phyloP scores from a whole-genome alignment of 2,329 filamentous ascomycete species.

The Thielaviopsis ethacetica region DNA sequence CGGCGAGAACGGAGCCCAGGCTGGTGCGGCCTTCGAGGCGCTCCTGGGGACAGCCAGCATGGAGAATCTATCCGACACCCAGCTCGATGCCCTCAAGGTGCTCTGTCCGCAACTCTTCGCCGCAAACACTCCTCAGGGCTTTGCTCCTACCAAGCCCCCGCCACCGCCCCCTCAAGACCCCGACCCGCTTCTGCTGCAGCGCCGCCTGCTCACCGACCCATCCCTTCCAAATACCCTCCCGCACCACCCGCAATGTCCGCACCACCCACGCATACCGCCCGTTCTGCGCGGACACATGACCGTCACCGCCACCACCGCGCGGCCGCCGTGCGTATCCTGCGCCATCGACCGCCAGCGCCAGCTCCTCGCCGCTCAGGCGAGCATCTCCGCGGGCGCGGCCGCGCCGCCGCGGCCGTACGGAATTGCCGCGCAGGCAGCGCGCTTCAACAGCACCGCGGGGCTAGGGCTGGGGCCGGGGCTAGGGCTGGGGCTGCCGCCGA shows the following conservation, averaged over 20 bases:
- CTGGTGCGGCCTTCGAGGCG: neutral
- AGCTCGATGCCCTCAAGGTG: neutral
- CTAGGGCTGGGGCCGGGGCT: too few relatives aligned
- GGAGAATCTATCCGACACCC: neutral
- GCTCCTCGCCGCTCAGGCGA: neutral
- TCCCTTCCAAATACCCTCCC: neutral
- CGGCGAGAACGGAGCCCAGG: too few relatives aligned
- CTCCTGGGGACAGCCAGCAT: neutral
- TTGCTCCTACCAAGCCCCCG: neutral
- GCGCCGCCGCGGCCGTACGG: neutral
- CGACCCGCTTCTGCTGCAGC: neutral
- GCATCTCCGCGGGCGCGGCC: neutral
- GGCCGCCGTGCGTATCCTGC: neutral
- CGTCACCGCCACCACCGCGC: too few relatives aligned
- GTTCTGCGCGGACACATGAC: neutral
- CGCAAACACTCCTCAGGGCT: neutral
- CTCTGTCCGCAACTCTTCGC: constrained; percentile 3
- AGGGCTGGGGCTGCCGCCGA: too few relatives aligned
- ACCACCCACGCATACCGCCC: neutral
- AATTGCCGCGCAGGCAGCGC: neutral
- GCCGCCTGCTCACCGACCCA: neutral
- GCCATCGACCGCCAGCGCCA: neutral
- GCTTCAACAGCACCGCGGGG: neutral
- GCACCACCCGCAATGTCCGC: neutral
- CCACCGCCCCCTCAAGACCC: neutral